These are phyloP conservation scores for Ilyonectria robusta DNA, from an alignment of 2,329 filamentous ascomycete genomes.

Conservation along the genomic window DNA sequence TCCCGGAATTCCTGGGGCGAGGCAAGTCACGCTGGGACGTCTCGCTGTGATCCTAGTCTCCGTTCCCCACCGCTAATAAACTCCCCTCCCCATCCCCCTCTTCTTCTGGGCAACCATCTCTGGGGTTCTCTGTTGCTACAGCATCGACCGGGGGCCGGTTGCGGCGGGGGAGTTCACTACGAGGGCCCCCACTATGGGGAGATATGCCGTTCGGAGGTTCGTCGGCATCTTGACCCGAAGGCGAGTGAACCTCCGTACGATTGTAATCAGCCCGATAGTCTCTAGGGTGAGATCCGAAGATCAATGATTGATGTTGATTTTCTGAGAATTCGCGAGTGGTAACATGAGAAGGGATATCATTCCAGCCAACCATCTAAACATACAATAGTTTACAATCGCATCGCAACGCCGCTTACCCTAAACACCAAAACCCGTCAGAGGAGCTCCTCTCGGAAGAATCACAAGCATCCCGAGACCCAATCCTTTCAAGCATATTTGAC, in stretches of 20 bases:
- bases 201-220: constrained; percentile 32
- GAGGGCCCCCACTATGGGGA: constrained; percentile 17
- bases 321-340: background rate
- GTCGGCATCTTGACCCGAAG: constrained; percentile 43
- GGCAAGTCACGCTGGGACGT: background rate
- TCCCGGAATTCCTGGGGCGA: constrained; percentile 8
- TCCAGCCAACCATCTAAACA: constrained; percentile 5
- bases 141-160: constrained; percentile 14
- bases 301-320: background rate
- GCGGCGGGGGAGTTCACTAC: constrained; percentile 18
- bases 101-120: constrained; percentile 9
- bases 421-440: constrained; percentile 9
- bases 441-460: constrained; percentile 14
- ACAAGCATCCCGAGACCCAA: background rate
- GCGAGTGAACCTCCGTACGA: constrained; percentile 7
- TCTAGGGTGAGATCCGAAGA: background rate
- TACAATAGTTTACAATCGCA: constrained; percentile 14
- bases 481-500: background rate
- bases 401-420: constrained; percentile 22
- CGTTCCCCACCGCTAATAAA: constrained; percentile 7
- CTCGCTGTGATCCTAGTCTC: constrained; percentile 4
- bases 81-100: background rate
- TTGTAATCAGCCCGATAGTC: background rate
- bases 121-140: constrained; percentile 5
- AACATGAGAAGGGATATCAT: constrained; percentile 27